A percentile compares a stretch with the other conserved stretches of the same genome.
Evolutionary conservation across 2,329 filamentous ascomycete genomes (phyloP).

Genomic region (Diplodia mutila): DNA sequence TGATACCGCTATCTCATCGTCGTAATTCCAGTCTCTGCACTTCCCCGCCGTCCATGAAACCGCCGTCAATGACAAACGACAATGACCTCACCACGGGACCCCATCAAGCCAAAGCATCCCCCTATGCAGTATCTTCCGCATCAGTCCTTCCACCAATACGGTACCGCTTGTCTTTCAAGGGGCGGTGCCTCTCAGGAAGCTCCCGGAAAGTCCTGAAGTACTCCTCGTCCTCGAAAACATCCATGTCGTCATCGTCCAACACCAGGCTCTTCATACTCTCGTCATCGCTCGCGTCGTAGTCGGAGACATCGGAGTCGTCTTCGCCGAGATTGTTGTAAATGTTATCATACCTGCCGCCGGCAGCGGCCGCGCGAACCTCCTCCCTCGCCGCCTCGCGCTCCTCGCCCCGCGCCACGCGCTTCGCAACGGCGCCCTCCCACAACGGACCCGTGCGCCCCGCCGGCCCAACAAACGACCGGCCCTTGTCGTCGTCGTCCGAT

Average conservation of each 20-base stretch:
- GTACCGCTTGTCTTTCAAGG: background rate
- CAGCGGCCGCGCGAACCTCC: background rate
- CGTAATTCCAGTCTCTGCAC: too few relatives aligned
- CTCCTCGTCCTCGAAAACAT: background rate
- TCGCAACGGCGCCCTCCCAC: background rate
- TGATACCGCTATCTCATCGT: too few relatives aligned
- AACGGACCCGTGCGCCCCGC: background rate
- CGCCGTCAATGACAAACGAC: background rate
- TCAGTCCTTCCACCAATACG: accelerated
- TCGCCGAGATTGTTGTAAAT: accelerated
- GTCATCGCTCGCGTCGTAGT: background rate
- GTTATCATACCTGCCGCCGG: background rate
- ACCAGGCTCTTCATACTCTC: background rate
- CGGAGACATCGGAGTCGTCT: background rate
- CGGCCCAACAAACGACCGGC: background rate
- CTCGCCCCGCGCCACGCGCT: background rate
- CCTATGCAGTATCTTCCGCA: background rate
- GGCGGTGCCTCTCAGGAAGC: too few relatives aligned
- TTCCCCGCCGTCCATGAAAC: too few relatives aligned
- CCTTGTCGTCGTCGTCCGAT: background rate
- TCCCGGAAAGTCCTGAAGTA: background rate
- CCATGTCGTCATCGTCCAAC: background rate
- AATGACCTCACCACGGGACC: background rate
- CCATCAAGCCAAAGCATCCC: background rate
- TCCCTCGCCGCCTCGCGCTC: background rate